Conservation (phyloP, 352 stramenopile genomes). For the Pythium sukuiense region DNA sequence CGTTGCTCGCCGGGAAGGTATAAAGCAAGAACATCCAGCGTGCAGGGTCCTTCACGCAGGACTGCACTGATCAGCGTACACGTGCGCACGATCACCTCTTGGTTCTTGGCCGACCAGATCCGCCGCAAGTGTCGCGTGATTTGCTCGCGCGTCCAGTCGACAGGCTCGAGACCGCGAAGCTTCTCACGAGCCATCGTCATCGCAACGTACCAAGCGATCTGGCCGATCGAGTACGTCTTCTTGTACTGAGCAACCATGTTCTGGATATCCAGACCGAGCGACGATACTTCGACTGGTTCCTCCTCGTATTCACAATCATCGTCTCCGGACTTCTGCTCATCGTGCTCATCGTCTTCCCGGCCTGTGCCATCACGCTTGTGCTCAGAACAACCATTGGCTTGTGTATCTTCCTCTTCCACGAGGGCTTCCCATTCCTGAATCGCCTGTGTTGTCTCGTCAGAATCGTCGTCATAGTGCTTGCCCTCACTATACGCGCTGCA, state of each 20-base stretch:
- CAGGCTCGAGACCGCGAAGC: background rate
- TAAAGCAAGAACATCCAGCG: background rate
- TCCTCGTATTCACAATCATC: conserved; percentile 23
- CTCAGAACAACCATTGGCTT: too few relatives aligned
- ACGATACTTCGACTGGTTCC: conserved; percentile 9
- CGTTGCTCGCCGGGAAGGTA: background rate
- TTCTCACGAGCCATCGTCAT: conserved; percentile 1
- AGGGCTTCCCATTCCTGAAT: too few relatives aligned
- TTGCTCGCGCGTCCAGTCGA: background rate
- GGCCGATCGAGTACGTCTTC: background rate
- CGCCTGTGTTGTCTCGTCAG: too few relatives aligned
- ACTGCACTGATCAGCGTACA: background rate
- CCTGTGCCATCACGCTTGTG: too few relatives aligned
- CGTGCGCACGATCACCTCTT: background rate
- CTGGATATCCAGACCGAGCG: background rate
- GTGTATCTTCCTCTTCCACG: too few relatives aligned
- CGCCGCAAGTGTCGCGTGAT: background rate
- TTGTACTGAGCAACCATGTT: conserved; percentile 4
- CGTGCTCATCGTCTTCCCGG: too few relatives aligned
- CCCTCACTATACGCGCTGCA: conserved; percentile 9
- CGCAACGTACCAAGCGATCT: conserved; percentile 11
- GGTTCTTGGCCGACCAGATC: background rate
- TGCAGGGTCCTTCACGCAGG: background rate
- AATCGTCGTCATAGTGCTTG: conserved; percentile 8
- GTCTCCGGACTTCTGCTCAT: too few relatives aligned